Evolutionary conservation across 2,329 filamentous ascomycete species (phyloP), one percentile per base, ranked within the genome.

Genomic region (Kalmusia sp.): DNA sequence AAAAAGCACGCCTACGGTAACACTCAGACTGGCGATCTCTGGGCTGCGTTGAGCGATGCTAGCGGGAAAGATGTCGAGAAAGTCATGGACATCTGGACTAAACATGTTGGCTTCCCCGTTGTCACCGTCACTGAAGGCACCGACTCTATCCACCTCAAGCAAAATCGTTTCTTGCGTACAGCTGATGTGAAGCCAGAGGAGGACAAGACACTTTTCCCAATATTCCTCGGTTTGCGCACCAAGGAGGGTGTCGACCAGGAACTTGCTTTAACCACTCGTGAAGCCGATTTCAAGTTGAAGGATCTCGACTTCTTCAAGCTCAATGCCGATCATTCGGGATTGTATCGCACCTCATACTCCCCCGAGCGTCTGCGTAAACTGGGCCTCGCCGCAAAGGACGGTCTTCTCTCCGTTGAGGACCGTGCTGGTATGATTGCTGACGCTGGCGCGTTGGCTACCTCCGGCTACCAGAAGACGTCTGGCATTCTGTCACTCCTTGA

Each of bases 1-100:
- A 96, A 93, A 82, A 96, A 95, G 80, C 93, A 97, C 72, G 92
- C 92, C n/a, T 98, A 95, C 71, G 90, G 91, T 40, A 98, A 98
- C 80, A 97, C 93, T 1, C 84, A 91, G 72, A 98, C 93, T 1
- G 86, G 88, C 47, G 93, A 98, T 67, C 83, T 98, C 21, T 98
- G 93, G 93, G 86, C 89, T 52, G 90, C 93, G 27, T 82, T 98
- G 35, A 89, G 88, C 55, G 88, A 93, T 58, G 93, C 92, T 15
- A 96, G 92, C 69, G 93, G 93, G 56, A 96, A 97, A 78, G 89
- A 93, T 46, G 89, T 98, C 14, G 87, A 92, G 67, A 85, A 91
- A 57, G 89, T 97, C 51, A 97, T 97, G 88, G 89, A 92, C 49
- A 91, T 93, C 61, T 98, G 93, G 93, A 98, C 93, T 46, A 97